These are phyloP conservation scores for Gautieria morchelliformis DNA, from an alignment of 768 basidiomycete species.

Conservation along the genomic window DNA sequence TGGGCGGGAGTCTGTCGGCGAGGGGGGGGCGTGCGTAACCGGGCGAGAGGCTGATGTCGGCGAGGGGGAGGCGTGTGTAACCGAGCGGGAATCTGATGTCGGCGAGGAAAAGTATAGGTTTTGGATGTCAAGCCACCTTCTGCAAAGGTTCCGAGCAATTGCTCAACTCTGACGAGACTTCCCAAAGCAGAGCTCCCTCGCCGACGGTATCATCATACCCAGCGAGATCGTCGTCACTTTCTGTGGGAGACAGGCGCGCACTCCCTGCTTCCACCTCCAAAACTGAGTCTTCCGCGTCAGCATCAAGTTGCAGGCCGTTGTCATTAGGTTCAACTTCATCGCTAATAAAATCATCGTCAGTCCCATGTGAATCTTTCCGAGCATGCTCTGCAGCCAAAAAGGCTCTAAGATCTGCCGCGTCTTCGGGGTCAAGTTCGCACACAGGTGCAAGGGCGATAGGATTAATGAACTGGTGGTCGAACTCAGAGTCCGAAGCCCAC, in stretches of 20 bases:
- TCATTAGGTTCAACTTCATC: neutral
- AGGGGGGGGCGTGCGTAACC: too few species aligned
- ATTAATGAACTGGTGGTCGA: slow-evolving; percentile 1
- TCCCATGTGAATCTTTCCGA: slow-evolving; percentile 32
- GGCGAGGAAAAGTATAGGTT: too few species aligned
- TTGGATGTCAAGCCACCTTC: too few species aligned
- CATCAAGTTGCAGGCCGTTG: slow-evolving; percentile 16
- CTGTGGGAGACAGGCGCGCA: neutral
- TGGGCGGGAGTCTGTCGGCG: too few species aligned
- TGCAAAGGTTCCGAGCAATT: too few species aligned
- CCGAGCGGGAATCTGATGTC: too few species aligned
- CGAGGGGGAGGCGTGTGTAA: too few species aligned
- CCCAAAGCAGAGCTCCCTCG: slow-evolving; percentile 6
- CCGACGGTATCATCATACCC: slow-evolving; percentile 7
- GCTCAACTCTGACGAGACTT: neutral
- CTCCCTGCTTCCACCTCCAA: neutral
- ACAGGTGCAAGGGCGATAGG: slow-evolving; percentile 30
- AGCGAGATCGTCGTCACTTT: slow-evolving; percentile 5
- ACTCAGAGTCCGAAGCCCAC: slow-evolving; percentile 18
- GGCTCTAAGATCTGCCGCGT: slow-evolving; percentile 53
- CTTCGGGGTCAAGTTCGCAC: slow-evolving; percentile 33
- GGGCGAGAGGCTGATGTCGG: too few species aligned
- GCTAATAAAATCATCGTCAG: slow-evolving; percentile 5
- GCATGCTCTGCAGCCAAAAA: slow-evolving; percentile 57
- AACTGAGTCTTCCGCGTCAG: neutral